A percentile compares a stretch with the other conserved stretches of the same genome.
These are phyloP conservation scores for Eimeria necatrix DNA, from an alignment of 169 alveolate genomes.

Conservation along the genomic window DNA sequence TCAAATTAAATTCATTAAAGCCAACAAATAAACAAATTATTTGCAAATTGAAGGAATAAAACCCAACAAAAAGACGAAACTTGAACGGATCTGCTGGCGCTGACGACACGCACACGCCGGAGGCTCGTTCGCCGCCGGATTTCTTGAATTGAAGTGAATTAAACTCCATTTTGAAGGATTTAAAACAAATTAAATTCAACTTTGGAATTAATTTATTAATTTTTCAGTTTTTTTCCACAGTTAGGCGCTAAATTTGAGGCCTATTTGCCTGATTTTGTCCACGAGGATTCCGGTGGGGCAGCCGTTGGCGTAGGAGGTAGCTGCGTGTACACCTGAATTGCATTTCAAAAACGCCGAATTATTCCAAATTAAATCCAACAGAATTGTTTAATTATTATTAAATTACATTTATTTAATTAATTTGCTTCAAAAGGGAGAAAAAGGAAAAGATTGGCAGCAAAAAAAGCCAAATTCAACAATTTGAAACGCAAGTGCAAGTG, in stretches of 20 bases:
- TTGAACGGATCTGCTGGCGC: no score
- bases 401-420: no score
- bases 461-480: no score
- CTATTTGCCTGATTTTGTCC: not conserved
- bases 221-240: not conserved
- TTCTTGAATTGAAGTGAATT: not conserved
- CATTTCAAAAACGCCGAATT: no score
- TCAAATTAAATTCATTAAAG: no score
- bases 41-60: not conserved
- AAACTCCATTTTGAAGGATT: not conserved
- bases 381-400: not conserved
- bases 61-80: no score
- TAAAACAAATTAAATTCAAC: no score
- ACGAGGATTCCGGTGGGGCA: not conserved
- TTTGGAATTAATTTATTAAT: not conserved
- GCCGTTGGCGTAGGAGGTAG: not conserved
- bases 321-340: not conserved
- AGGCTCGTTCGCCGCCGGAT: no score
- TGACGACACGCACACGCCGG: no score
- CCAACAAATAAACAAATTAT: not conserved
- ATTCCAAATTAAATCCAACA: not conserved
- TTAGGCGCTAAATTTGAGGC: not conserved
- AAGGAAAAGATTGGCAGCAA: no score
- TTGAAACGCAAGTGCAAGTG: no score
- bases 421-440: not conserved